Percentiles rank a stretch among this genome's conserved stretches.
These are phyloP conservation scores for Lachancea quebecensis DNA, from an alignment of 805 yeast species.

Conservation along the genomic window DNA sequence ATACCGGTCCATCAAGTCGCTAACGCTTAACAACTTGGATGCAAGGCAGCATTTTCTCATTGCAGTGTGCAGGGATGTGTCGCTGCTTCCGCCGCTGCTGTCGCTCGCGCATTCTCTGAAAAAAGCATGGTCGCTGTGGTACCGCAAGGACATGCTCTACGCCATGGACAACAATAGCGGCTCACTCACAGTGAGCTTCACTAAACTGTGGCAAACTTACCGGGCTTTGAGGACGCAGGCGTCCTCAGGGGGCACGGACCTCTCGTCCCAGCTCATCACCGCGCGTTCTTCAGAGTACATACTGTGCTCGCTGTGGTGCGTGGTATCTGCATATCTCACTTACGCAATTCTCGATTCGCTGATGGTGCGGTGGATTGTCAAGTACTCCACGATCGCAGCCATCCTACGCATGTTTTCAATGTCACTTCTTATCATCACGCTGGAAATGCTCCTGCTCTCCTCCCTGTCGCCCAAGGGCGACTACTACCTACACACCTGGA, in stretches of 20 bases:
- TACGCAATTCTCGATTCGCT: slow-evolving; percentile 81
- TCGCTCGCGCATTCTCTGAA: slow-evolving; percentile 43
- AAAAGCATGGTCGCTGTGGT: slow-evolving; percentile 21
- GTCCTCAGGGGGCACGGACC: slow-evolving; percentile 18
- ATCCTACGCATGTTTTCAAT: slow-evolving; percentile 79
- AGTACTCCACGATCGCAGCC: slow-evolving; percentile 82
- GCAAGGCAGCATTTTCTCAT: slow-evolving; percentile 70
- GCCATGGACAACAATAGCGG: background rate
- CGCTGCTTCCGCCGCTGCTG: slow-evolving; percentile 58
- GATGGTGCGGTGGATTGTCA: slow-evolving; percentile 90
- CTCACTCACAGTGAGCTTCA: slow-evolving; percentile 16
- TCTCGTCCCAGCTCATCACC: slow-evolving; percentile 36
- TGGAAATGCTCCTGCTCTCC: slow-evolving; percentile 60
- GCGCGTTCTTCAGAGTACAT: slow-evolving; percentile 74
- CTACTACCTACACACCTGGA: slow-evolving; percentile 85
- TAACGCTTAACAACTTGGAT: slow-evolving; percentile 65
- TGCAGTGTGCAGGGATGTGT: slow-evolving; percentile 72
- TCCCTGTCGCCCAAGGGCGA: slow-evolving; percentile 65
- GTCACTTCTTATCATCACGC: slow-evolving; percentile 63
- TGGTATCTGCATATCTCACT: slow-evolving; percentile 78
- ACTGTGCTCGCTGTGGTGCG: slow-evolving; percentile 85
- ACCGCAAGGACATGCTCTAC: slow-evolving; percentile 17
- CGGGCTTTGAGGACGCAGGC: slow-evolving; percentile 17
- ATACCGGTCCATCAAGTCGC: slow-evolving; percentile 39
- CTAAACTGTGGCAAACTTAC: slow-evolving; percentile 18